Conservation (phyloP, 768 basidiomycete species). For the Megacollybia marginata region DNA sequence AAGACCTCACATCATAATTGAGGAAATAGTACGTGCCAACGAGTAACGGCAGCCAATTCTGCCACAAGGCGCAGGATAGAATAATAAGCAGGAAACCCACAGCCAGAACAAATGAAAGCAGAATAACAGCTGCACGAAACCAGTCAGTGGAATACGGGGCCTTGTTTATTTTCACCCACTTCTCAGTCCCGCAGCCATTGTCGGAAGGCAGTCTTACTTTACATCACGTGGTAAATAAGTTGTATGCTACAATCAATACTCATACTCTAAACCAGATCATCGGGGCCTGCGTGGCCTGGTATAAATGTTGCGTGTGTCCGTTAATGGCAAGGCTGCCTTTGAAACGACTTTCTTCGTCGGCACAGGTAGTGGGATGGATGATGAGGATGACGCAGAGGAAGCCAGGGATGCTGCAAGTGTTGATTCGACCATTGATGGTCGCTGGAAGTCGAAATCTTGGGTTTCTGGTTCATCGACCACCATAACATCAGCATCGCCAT, state of each 20-base stretch:
- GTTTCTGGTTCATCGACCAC: too few species aligned
- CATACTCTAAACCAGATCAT: constrained; percentile 1
- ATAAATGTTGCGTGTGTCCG: constrained; percentile 37
- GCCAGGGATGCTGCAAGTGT: not conserved
- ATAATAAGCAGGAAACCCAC: constrained; percentile 98
- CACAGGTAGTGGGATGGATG: not conserved
- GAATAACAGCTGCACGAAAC: constrained; percentile 72
- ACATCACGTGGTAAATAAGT: too few species aligned
- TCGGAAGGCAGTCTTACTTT: not conserved
- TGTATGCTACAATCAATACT: not conserved
- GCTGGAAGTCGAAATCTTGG: not conserved
- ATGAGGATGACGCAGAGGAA: constrained; percentile 5
- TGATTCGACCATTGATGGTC: constrained; percentile 8
- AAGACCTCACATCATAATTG: too few species aligned
- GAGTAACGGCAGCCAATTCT: constrained; percentile 94
- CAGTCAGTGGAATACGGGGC: not conserved
- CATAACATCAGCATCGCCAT: constrained; percentile 17
- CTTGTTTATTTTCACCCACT: constrained; percentile 38
- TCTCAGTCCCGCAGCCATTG: constrained; percentile 61
- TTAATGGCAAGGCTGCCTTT: constrained; percentile 18
- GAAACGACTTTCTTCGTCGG: not conserved
- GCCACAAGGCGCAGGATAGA: constrained; percentile 91
- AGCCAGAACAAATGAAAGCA: constrained; percentile 95
- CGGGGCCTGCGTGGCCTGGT: constrained; percentile 21
- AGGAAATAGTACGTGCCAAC: constrained; percentile 60